phyloP scores from a whole-genome alignment of 805 yeast genomes.

The Candida rishiriensis region DNA sequence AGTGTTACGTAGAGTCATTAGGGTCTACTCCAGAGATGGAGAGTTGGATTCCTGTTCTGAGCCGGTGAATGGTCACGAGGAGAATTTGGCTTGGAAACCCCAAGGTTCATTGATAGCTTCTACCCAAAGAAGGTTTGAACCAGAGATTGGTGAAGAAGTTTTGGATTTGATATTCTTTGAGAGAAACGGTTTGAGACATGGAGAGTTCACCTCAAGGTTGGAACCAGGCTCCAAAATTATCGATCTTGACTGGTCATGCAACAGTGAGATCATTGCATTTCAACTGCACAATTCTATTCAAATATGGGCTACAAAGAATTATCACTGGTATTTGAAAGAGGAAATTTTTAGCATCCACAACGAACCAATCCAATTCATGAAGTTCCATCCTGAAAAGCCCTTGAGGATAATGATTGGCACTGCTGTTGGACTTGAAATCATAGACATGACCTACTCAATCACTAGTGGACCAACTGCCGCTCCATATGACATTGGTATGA shows the following conservation, averaged over 20 bases:
- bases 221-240: constrained; percentile 45
- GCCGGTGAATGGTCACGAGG: constrained; percentile 81
- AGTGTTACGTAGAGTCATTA: constrained; percentile 62
- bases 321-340: constrained; percentile 93
- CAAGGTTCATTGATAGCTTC: constrained; percentile 85
- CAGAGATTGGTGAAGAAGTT: constrained; percentile 41
- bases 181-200: constrained; percentile 88
- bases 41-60: constrained; percentile 86
- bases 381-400: constrained; percentile 91
- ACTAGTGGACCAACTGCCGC: constrained; percentile 63
- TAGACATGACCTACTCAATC: constrained; percentile 62
- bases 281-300: constrained; percentile 61
- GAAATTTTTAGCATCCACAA: constrained; percentile 43
- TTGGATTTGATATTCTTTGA: constrained; percentile 76
- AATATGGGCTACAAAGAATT: constrained; percentile 87
- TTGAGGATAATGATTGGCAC: constrained; percentile 67
- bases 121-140: constrained; percentile 60
- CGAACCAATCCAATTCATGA: constrained; percentile 39
- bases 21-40: constrained; percentile 74
- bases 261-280: constrained; percentile 74
- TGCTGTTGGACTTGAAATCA: constrained; percentile 45
- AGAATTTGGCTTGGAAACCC: constrained; percentile 79
- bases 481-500: constrained; percentile 75
- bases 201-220: constrained; percentile 70
- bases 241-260: constrained; percentile 71